Conservation (phyloP, 1,284 basidiomycete genomes). For the Pascua guehoae region DNA sequence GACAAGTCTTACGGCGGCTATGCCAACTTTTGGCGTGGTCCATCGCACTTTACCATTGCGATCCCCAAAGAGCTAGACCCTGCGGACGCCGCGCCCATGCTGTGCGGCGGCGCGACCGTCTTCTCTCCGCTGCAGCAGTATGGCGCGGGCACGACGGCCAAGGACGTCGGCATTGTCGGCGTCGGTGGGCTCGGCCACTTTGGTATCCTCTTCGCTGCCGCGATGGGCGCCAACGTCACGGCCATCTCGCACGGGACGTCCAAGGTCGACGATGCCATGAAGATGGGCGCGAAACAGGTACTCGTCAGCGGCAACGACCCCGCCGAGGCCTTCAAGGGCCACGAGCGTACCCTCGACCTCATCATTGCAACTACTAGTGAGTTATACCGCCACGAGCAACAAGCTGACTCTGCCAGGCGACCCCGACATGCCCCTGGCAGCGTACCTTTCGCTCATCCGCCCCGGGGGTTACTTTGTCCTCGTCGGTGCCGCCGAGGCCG, state of each 20-base stretch:
- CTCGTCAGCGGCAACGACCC: conserved; percentile 37
- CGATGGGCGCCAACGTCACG: conserved; percentile 59
- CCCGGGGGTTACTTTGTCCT: conserved; percentile 44
- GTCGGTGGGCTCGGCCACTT: conserved; percentile 51
- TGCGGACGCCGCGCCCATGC: conserved; percentile 54
- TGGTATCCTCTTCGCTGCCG: conserved; percentile 49
- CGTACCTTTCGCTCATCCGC: conserved; percentile 44
- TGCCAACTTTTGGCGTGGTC: conserved; percentile 46
- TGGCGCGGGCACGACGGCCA: conserved; percentile 52
- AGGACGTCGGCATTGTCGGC: conserved; percentile 54
- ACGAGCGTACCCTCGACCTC: conserved; percentile 47
- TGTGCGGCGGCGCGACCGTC: conserved; percentile 50
- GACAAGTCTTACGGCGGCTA: conserved; percentile 54
- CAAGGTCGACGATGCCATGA: conserved; percentile 53
- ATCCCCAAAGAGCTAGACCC: conserved; percentile 59
- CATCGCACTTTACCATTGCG: conserved; percentile 58
- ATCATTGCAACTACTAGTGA: conserved; percentile 48
- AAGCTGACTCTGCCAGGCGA: not conserved
- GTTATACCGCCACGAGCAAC: not conserved
- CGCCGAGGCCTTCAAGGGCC: conserved; percentile 24
- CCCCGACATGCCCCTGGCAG: conserved; percentile 24
- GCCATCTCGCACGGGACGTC: conserved; percentile 54
- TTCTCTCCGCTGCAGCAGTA: conserved; percentile 52
- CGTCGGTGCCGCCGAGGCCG: conserved; percentile 37
- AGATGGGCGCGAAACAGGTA: conserved; percentile 50